These are phyloP conservation scores for Puccinia coronata DNA, from an alignment of 1,284 basidiomycete genomes.

Conservation along the genomic window DNA sequence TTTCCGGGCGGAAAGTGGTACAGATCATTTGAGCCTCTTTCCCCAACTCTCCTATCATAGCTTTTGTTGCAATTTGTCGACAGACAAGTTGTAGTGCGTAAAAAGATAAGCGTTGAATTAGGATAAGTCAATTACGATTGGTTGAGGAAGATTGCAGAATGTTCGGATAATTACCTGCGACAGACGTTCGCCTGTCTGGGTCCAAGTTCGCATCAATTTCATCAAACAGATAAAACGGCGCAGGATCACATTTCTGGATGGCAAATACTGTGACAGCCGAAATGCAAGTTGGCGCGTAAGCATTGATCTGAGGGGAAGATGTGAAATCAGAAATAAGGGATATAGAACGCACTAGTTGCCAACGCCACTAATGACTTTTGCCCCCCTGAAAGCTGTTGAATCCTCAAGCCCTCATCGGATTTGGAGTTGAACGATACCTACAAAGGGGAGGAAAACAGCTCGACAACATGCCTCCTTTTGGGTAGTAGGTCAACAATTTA, in stretches of 20 bases:
- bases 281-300: background rate
- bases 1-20: constrained; percentile 96
- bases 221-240: constrained; percentile 99
- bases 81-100: background rate
- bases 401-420: constrained; percentile 88
- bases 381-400: constrained; percentile 95
- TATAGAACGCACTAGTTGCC: constrained; percentile 61
- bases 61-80: constrained; percentile 6
- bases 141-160: background rate
- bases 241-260: constrained; percentile 98
- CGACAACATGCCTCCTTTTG: background rate
- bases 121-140: background rate
- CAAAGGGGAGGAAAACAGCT: background rate
- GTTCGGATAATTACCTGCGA: constrained; percentile 64
- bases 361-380: constrained; percentile 97
- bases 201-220: constrained; percentile 99
- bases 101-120: background rate
- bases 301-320: background rate
- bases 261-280: constrained; percentile 74
- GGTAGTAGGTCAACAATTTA: background rate
- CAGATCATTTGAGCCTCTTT: constrained; percentile 93
- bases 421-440: constrained; percentile 95
- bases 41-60: constrained; percentile 90
- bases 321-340: background rate
- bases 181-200: constrained; percentile 94